These are phyloP conservation scores for Luffa aegyptiaca DNA, from an alignment of 306 rosid genomes.

Conservation along the genomic window DNA sequence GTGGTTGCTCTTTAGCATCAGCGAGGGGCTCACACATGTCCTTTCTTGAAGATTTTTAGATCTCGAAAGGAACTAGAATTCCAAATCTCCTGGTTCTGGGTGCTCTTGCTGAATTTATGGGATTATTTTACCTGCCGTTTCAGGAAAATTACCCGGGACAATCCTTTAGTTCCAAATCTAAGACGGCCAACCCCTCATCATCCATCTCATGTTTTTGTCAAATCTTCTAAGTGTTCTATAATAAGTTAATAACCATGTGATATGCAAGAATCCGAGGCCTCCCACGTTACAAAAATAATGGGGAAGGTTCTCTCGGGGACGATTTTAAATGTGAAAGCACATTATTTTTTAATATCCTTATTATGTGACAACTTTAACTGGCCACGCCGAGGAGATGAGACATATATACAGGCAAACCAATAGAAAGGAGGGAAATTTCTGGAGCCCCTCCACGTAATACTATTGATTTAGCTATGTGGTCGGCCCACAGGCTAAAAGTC, in stretches of 20 bases:
- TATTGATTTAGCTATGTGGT: neutral
- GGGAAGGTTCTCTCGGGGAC: neutral
- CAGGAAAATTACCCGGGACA: neutral
- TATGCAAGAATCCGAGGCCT: constrained; percentile 1
- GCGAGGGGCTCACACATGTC: constrained; percentile 8
- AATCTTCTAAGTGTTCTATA: neutral
- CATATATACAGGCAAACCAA: neutral
- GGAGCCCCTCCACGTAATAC: neutral
- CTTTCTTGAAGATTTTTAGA: neutral
- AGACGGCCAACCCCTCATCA: neutral
- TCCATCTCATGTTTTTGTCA: neutral
- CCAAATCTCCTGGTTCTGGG: neutral
- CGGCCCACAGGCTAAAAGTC: constrained; percentile 2
- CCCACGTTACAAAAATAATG: neutral
- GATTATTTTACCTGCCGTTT: constrained; percentile 3
- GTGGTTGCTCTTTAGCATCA: constrained; percentile 10
- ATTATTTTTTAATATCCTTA: neutral
- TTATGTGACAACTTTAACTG: neutral
- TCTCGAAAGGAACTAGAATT: constrained; percentile 1
- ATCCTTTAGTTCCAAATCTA: neutral
- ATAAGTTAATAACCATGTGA: neutral
- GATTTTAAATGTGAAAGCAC: neutral
- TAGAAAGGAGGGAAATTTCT: neutral
- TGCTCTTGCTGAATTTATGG: constrained; percentile 33
- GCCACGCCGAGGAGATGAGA: neutral